Conservation (phyloP, 257 asterid genomes). For the Ilex aquifolium region DNA sequence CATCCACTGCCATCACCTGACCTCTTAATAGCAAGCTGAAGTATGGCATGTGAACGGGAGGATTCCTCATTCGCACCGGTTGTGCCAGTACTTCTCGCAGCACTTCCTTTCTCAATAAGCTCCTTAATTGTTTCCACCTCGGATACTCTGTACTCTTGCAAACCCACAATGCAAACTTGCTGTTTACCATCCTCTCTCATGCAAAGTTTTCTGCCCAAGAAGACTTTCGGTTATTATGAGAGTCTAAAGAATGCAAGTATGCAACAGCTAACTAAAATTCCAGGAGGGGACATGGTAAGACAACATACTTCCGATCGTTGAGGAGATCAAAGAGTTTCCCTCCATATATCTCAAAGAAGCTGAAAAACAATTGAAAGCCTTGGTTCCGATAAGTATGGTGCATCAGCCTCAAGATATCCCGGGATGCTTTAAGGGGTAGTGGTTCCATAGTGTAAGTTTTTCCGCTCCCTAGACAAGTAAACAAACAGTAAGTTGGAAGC, state of each 20-base stretch:
- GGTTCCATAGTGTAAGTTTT: slow-evolving; percentile 98
- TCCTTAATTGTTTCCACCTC: slow-evolving; percentile 75
- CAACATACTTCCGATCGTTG: slow-evolving; percentile 80
- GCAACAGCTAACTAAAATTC: neutral
- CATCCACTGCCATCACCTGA: slow-evolving; percentile 84
- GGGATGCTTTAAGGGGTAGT: slow-evolving; percentile 83
- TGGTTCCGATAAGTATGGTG: slow-evolving; percentile 92
- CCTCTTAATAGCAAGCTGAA: slow-evolving; percentile 86
- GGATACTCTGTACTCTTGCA: slow-evolving; percentile 57
- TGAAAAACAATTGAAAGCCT: slow-evolving; percentile 81
- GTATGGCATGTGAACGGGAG: slow-evolving; percentile 97
- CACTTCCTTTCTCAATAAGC: slow-evolving; percentile 90
- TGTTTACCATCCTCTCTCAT: slow-evolving; percentile 98
- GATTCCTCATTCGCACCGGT: slow-evolving; percentile 99
- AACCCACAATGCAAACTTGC: slow-evolving; percentile 63
- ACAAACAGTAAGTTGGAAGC: neutral
- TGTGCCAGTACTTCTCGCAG: slow-evolving; percentile 92
- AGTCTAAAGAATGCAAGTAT: too few species aligned
- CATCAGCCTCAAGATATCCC: slow-evolving; percentile 92
- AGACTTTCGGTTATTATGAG: too few species aligned
- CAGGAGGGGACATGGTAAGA: slow-evolving; percentile 3
- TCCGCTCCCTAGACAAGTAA: slow-evolving; percentile 73
- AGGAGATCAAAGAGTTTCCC: slow-evolving; percentile 95
- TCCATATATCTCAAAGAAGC: slow-evolving; percentile 98
- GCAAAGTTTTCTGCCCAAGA: slow-evolving; percentile 63